Evolutionary conservation across 176 grass and related monocot genomes (phyloP), one percentile per base, ranked within the genome.

Genomic region (Poa pratensis): DNA sequence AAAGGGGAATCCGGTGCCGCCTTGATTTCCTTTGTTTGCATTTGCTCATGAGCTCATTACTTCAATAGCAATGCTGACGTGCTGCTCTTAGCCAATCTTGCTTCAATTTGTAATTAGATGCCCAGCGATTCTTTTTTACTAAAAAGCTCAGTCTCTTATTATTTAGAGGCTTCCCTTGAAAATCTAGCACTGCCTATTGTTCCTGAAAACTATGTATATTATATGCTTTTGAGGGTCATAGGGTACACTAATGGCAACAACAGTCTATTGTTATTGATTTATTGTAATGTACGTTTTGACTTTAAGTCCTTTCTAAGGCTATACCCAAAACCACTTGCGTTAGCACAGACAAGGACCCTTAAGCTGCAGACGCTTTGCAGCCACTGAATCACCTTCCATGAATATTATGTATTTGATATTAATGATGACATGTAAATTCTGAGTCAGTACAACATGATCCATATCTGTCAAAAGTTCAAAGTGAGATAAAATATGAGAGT

Each of bases 1-100:
- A 53, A 75, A 59, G 14, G 69, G 24, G 52, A 80, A 86, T 35
- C 20, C 42, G 35, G 35, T 80, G 48, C 42, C 26, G 30, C 13
- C 45, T 23, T 69, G 11, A 68, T 69, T n/a, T 12, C 16, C 11
- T 81, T 52, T 20, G 18, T 9, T 30, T 72, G 20, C 34, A 73
- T 79, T 79, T 88, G 8, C 43, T 61, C 7, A 70, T 78, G 51
- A 69, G 63, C 26, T 69, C 19, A 69, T 77, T 53, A 26, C 6
- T 78, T 71, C 20, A 57, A 64, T 65, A 35, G 9, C 19, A 73
- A 6, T 77, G n/a, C 55, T 42, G 9, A 32, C 0, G 26, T 30
- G 39, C 2, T 22, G 28, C 14, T 63, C 23, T 64, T 13, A 19
- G 30, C 8, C 3, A 1, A 18, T 19, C 3, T 46, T 48, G 0